Conservation (phyloP, 371 early-diverging fungal genomes). For the Choanephora cucurbitarum region DNA sequence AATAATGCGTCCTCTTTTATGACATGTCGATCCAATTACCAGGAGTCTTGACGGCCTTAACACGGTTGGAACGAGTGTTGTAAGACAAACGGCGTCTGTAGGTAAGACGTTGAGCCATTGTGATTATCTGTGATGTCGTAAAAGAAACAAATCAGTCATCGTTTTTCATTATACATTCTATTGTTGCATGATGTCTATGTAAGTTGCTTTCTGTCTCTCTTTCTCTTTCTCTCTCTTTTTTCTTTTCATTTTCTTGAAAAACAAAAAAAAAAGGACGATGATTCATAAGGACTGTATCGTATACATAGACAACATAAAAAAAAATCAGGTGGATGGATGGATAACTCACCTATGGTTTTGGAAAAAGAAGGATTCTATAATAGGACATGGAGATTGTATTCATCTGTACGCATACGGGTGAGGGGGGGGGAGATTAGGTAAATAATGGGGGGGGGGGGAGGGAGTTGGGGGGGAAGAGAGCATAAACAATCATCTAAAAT, state of each 20-base stretch:
- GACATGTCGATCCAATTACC: constrained; percentile 48
- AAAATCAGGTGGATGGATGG: constrained; percentile 1
- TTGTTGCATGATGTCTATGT: too few relatives aligned
- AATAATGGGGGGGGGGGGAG: neutral
- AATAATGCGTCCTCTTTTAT: neutral
- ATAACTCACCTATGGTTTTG: constrained; percentile 34
- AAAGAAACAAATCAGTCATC: constrained; percentile 2
- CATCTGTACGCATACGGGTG: constrained; percentile 6
- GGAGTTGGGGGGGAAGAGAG: too few relatives aligned
- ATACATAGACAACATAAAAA: too few relatives aligned
- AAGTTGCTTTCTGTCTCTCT: neutral
- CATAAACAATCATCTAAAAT: too few relatives aligned
- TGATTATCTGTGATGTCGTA: constrained; percentile 17
- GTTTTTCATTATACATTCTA: neutral
- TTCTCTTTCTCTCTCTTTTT: constrained; percentile 9
- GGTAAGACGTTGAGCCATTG: constrained; percentile 91
- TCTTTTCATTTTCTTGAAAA: neutral
- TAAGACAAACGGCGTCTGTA: constrained; percentile 98
- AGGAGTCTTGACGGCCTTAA: constrained; percentile 95
- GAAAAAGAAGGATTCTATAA: constrained; percentile 28
- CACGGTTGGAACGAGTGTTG: constrained; percentile 99
- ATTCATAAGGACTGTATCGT: too few relatives aligned
- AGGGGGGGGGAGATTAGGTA: neutral
- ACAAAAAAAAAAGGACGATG: too few relatives aligned
- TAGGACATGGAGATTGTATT: constrained; percentile 2